Evolutionary conservation across 305 asterid genomes (phyloP).

Genomic region (Striga hermonthica): DNA sequence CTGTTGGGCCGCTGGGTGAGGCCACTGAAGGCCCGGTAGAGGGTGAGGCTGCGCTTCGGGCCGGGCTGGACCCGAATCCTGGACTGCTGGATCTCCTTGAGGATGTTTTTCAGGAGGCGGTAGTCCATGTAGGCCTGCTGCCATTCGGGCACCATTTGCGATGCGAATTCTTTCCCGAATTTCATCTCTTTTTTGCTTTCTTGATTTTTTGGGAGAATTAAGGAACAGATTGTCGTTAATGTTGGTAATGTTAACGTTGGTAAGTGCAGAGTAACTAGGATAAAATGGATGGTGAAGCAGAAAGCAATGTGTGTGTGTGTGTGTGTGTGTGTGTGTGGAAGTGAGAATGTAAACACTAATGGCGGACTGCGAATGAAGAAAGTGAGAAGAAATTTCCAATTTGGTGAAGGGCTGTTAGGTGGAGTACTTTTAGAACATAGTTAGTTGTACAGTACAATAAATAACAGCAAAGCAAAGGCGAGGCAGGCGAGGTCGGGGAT

Average conservation of each 20-base stretch:
- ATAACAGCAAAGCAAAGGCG: too few species aligned
- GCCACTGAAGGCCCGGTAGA: constrained; percentile 54
- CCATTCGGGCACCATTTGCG: constrained; percentile 63
- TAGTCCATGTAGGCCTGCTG: constrained; percentile 50
- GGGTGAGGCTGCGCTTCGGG: constrained; percentile 32
- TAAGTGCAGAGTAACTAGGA: not conserved
- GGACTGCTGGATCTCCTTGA: constrained; percentile 38
- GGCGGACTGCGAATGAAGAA: too few species aligned
- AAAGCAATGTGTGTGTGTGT: too few species aligned
- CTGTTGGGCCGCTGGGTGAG: constrained; percentile 28
- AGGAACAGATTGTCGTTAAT: not conserved
- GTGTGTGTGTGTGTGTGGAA: too few species aligned
- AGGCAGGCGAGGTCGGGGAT: too few species aligned
- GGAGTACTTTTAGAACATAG: too few species aligned
- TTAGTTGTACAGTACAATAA: too few species aligned
- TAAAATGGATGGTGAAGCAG: too few species aligned
- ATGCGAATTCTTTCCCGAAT: constrained; percentile 49
- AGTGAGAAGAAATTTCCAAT: too few species aligned
- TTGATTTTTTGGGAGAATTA: not conserved
- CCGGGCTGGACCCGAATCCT: constrained; percentile 29
- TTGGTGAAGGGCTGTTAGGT: too few species aligned
- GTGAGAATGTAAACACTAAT: too few species aligned
- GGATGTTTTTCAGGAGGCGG: constrained; percentile 29
- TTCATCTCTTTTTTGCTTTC: constrained; percentile 34
- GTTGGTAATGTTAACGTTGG: not conserved